Conservation (phyloP, 331 rosid genomes). For the Pyracantha coccinea region DNA sequence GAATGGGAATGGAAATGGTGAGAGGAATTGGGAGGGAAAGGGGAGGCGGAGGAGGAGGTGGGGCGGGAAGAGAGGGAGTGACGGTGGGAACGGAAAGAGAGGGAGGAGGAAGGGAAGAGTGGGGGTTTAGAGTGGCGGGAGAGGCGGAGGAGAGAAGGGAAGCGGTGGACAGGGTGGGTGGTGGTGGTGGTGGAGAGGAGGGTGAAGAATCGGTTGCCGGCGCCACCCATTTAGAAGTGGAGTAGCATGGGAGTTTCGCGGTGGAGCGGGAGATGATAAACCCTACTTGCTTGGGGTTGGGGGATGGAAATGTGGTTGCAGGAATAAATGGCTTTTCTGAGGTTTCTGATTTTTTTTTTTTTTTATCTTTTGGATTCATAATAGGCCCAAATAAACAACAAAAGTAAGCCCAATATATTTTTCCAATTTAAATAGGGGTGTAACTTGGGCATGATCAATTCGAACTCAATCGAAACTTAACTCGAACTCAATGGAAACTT, state of each 20-base stretch:
- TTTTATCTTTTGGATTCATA: background rate
- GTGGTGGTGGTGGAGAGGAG: conserved; percentile 18
- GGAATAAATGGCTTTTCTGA: background rate
- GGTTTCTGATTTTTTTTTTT: background rate
- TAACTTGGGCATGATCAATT: no score
- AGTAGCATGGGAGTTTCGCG: background rate
- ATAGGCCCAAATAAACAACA: background rate
- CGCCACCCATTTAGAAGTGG: conserved; percentile 18
- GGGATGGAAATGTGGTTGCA: background rate
- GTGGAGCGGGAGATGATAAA: background rate
- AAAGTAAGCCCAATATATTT: no score
- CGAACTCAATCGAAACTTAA: no score
- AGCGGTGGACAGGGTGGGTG: background rate
- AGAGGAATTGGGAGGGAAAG: background rate
- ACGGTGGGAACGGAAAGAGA: background rate
- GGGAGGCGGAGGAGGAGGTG: background rate
- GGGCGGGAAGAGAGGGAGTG: background rate
- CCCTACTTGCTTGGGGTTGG: background rate
- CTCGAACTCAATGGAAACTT: no score
- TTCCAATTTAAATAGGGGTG: no score
- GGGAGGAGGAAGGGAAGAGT: background rate
- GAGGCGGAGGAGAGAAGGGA: conserved; percentile 2
- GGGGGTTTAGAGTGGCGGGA: background rate
- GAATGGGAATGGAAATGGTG: conserved; percentile 12
- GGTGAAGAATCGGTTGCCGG: conserved; percentile 17